Evolutionary conservation across 2,329 filamentous ascomycete species (phyloP).

Genomic region (Coniella lustricola): DNA sequence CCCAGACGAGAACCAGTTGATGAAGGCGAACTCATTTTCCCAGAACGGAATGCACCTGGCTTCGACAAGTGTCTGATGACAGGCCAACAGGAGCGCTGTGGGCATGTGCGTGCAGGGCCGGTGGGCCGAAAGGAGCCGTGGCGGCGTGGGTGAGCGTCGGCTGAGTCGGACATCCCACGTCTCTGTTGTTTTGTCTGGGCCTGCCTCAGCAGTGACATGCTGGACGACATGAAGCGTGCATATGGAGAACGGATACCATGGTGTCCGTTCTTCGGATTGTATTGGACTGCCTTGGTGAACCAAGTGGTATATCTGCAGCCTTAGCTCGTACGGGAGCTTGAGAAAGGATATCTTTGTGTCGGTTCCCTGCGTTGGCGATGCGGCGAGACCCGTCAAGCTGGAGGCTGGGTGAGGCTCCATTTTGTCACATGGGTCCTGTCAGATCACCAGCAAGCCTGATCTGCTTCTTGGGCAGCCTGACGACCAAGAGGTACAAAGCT

Average conservation of each 20-base stretch:
- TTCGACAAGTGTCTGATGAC: conserved; percentile 37
- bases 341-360: conserved; percentile 22
- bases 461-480: too few relatives aligned
- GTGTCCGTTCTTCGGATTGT: conserved; percentile 31
- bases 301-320: conserved; percentile 39
- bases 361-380: background rate
- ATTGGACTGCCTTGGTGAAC: conserved; percentile 32
- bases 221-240: conserved; percentile 27
- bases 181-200: background rate
- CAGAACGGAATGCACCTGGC: conserved; percentile 33
- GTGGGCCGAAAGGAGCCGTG: conserved; percentile 24
- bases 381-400: background rate
- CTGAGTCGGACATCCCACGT: background rate
- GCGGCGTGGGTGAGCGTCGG: background rate
- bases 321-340: conserved; percentile 36
- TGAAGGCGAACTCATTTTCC: conserved; percentile 39
- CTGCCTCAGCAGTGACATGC: conserved; percentile 8
- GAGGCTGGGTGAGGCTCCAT: background rate
- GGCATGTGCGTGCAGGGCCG: conserved; percentile 35
- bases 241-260: conserved; percentile 31
- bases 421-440: too few relatives aligned
- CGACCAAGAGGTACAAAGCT: too few relatives aligned
- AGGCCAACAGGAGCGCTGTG: conserved; percentile 30
- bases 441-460: too few relatives aligned
- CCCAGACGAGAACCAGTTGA: conserved; percentile 39